Evolutionary conservation across 805 yeast species (phyloP).

Genomic region (Kockiozyma suomiensis): DNA sequence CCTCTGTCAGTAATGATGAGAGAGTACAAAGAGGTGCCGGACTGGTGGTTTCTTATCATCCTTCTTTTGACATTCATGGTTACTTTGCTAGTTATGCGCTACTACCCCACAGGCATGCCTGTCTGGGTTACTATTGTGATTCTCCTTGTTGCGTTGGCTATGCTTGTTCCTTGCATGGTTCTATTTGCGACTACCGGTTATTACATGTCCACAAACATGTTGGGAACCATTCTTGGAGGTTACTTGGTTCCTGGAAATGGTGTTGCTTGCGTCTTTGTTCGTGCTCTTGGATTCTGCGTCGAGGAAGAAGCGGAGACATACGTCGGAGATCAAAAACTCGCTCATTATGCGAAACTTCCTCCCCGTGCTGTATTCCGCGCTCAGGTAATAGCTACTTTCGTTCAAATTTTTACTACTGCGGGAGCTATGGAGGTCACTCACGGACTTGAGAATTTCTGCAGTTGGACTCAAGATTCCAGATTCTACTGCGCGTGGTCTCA

Average conservation of each 20-base stretch:
- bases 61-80: slow-evolving; percentile 46
- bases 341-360: slow-evolving; percentile 65
- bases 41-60: slow-evolving; percentile 64
- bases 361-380: slow-evolving; percentile 62
- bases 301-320: slow-evolving; percentile 59
- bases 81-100: slow-evolving; percentile 42
- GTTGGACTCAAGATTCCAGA: slow-evolving; percentile 46
- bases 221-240: slow-evolving; percentile 66
- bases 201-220: slow-evolving; percentile 60
- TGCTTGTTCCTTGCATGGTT: slow-evolving; percentile 63
- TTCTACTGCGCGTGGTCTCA: slow-evolving; percentile 54
- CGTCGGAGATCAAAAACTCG: slow-evolving; percentile 61
- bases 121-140: slow-evolving; percentile 65
- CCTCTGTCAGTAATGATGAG: slow-evolving; percentile 55
- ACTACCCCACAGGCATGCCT: slow-evolving; percentile 55
- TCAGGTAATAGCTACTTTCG: slow-evolving; percentile 50
- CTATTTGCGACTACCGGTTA: slow-evolving; percentile 65
- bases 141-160: slow-evolving; percentile 54
- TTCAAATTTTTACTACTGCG: slow-evolving; percentile 48
- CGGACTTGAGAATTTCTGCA: slow-evolving; percentile 49
- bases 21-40: slow-evolving; percentile 69
- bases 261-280: slow-evolving; percentile 62
- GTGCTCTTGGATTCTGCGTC: slow-evolving; percentile 60
- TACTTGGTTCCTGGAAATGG: slow-evolving; percentile 65
- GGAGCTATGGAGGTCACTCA: slow-evolving; percentile 45